These are phyloP conservation scores for Maudiozyma pseudohumilis DNA, from an alignment of 805 yeast genomes.

Conservation along the genomic window DNA sequence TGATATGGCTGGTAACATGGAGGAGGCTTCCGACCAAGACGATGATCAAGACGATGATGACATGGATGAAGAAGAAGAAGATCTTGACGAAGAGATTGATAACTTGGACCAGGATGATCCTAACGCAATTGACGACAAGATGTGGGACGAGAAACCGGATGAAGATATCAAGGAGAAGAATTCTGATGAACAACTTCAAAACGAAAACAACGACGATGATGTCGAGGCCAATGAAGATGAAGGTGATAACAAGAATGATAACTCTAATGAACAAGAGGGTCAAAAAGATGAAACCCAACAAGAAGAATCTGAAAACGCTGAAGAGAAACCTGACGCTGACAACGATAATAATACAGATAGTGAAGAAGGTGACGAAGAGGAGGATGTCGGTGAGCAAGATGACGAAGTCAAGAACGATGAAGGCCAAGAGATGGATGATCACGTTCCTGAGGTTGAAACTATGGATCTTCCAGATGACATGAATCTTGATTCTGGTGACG, in stretches of 20 bases:
- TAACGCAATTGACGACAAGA: constrained; percentile 88
- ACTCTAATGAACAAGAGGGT: constrained; percentile 29
- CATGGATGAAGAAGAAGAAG: constrained; percentile 53
- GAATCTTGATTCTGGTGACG: constrained; percentile 75
- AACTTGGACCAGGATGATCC: constrained; percentile 87
- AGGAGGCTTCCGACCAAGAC: constrained; percentile 65
- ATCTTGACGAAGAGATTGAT: constrained; percentile 81
- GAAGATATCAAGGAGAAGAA: constrained; percentile 75
- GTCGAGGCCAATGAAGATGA: constrained; percentile 33
- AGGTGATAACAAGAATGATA: constrained; percentile 27
- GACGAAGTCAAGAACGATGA: constrained; percentile 66
- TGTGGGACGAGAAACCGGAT: constrained; percentile 92
- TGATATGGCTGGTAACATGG: constrained; percentile 91
- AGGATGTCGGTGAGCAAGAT: constrained; percentile 75
- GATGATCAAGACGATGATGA: constrained; percentile 46
- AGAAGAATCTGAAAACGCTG: constrained; percentile 33
- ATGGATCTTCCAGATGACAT: constrained; percentile 88
- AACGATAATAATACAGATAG: constrained; percentile 35
- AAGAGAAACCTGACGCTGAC: constrained; percentile 31
- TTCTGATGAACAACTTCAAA: constrained; percentile 57
- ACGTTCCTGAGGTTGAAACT: constrained; percentile 76
- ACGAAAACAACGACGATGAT: constrained; percentile 37
- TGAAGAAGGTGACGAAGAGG: constrained; percentile 50
- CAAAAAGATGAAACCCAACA: constrained; percentile 30
- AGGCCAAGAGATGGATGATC: constrained; percentile 55